Evolutionary conservation across 2,329 filamentous ascomycete genomes (phyloP), one percentile per base, ranked within the genome.

Genomic region (Leptographium radiaticola): DNA sequence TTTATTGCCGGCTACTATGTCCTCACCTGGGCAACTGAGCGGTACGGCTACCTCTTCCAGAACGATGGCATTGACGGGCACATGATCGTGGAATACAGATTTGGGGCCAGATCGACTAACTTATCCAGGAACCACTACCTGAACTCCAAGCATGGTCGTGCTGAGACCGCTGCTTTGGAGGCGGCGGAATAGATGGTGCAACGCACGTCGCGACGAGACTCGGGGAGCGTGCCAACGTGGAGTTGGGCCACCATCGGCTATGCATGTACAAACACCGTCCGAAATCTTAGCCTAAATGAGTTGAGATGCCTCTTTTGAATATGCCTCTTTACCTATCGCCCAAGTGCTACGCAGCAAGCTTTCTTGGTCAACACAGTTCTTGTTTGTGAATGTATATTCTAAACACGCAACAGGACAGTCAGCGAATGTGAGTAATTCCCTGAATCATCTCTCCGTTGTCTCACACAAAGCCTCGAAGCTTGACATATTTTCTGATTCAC

Each of bases 11-110:
- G 80, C 61, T 98, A 97, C 75, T 81, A 83, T 67, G 67, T 81
- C 61, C 87, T 97, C 84, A 73, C 86, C 68, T 98, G 93, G 93
- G 91, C 93, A 61, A 84, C 81, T 65, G 84, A 95, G 74, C 82
- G 83, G 93, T 97, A 80, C 63, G 83, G 83, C 73, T 16, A 43
- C 2, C 33, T 6, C n/a, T 2, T 16, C 12, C 16, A 38, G n/a
- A 33, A 33, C 15, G 16, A 36, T 38, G 31, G 20, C 43, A 30
- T 30, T 2, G 8, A 36, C 34, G 6, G 20, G 20, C 20, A 42
- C 13, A 8, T 18, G 6, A 12, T 42, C 39, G 33, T 34, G 33
- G 33, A 6, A 31, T 47, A 2, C 4, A n/a, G n/a, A 13, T 15
- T 45, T 11, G 11, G 25, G 31, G 25, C 15, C 43, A 2, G 20